Evolutionary conservation across 1,284 basidiomycete genomes (phyloP), one percentile per base, ranked within the genome.

Genomic region (Naganishia sp.): DNA sequence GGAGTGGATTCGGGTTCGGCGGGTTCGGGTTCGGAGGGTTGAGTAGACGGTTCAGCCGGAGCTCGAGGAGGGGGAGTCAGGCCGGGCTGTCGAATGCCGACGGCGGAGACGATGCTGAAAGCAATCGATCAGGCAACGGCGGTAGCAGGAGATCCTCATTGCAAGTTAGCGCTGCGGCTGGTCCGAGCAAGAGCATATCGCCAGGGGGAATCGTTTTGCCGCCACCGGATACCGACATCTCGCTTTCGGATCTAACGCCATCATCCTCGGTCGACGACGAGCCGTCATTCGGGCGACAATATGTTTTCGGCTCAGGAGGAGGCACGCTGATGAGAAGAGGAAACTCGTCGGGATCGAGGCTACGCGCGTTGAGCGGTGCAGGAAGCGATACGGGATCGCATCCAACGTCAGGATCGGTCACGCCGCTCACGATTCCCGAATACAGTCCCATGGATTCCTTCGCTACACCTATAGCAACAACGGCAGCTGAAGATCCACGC

Each of bases 1-100:
- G 59, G 59, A 61, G 59, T 43, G 59, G 59, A 43, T 61, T 61
- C 25, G 59, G 59, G 13, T 61, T 61, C 42, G 59, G 59, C 13
- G 45, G 65, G 59, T 49, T 66, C 31, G 53, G 57, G 33, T 49
- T 61, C 33, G 59, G 39, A 2, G 64, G 64, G 23, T 42, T 56
- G 48, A 48, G 42, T 23, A 15, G 65, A n/a, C 45, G 54, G 16
- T 64, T 64, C 39, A 54, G 61, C 18, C 42, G 39, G 53, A 60
- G 52, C 53, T 61, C 59, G 21, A 36, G 52, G 16, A 53, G 55
- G 52, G 59, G 65, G 6, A 66, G 59, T 54, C 43, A 53, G 25
- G 46, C 60, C 23, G 65, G 65, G 1, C 21, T 66, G 57, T 60
- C 57, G 31, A 66, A 45, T 36, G 46, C 57, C 18, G 54, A 48